Percentiles rank a stretch among this genome's conserved stretches.
Evolutionary conservation across 2,329 filamentous ascomycete genomes (phyloP).

Genomic region (Ambrosiella cleistominuta): DNA sequence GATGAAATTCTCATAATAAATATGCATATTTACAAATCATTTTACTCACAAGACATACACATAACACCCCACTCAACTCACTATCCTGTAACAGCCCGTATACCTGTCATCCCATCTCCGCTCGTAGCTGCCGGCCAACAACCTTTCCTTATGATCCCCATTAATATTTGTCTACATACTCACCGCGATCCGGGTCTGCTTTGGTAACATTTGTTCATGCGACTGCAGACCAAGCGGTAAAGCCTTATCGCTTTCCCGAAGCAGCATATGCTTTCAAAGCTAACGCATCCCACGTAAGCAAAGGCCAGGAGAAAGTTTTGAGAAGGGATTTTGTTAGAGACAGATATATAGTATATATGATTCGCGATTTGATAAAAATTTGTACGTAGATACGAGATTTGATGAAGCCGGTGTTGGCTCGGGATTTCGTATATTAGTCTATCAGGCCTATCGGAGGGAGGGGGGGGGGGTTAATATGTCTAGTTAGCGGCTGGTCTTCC

Average conservation of each 20-base stretch:
- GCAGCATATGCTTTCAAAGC: not conserved
- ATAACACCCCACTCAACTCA: not conserved
- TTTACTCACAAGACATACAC: not conserved
- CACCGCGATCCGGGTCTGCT: not conserved
- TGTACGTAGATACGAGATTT: too few species aligned
- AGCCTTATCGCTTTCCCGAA: not conserved
- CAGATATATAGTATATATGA: too few species aligned
- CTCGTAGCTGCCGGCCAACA: not conserved
- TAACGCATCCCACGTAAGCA: not conserved
- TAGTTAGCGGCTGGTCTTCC: too few species aligned
- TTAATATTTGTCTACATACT: not conserved
- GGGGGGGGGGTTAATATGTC: too few species aligned
- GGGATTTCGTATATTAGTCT: too few species aligned
- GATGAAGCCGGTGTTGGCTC: too few species aligned
- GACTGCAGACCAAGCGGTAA: not conserved
- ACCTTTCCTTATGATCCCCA: not conserved
- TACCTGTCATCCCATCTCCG: not conserved
- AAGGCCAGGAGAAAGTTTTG: not conserved
- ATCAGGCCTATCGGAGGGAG: too few species aligned
- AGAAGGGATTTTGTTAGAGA: not conserved
- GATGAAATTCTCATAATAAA: not conserved
- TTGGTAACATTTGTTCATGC: not conserved
- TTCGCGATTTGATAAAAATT: too few species aligned
- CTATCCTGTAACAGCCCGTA: too few species aligned
- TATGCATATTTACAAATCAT: not conserved